Conservation (phyloP, 2,329 filamentous ascomycete genomes). For the Ascocoryne sarcoides region DNA sequence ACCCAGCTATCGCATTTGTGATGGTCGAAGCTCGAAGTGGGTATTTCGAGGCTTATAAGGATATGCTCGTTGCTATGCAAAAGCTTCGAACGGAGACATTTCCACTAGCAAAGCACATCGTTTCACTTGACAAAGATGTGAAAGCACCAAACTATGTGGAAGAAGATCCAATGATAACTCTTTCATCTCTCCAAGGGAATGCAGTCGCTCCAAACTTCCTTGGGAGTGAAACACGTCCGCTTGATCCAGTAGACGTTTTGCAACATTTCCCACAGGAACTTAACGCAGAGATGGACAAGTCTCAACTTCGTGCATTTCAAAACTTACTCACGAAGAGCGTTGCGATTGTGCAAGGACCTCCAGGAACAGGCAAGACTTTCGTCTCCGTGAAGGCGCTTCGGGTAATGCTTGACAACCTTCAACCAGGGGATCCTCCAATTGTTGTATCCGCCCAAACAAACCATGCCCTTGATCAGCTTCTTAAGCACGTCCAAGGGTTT, state of each 20-base stretch:
- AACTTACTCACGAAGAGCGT: constrained; percentile 64
- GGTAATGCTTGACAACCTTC: constrained; percentile 52
- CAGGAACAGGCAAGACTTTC: constrained; percentile 69
- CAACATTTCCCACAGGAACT: constrained; percentile 41
- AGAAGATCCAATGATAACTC: constrained; percentile 39
- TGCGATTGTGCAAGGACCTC: constrained; percentile 76
- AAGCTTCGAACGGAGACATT: constrained; percentile 34
- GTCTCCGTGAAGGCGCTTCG: constrained; percentile 67
- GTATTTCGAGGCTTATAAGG: constrained; percentile 69
- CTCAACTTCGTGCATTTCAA: constrained; percentile 60
- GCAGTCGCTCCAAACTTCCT: constrained; percentile 17
- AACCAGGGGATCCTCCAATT: constrained; percentile 52
- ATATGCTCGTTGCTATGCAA: constrained; percentile 68
- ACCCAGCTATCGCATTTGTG: constrained; percentile 46
- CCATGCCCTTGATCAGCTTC: constrained; percentile 77
- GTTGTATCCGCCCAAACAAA: constrained; percentile 83
- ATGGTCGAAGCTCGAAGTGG: constrained; percentile 71
- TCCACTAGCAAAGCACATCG: constrained; percentile 53
- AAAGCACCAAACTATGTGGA: constrained; percentile 44
- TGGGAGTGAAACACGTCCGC: neutral
- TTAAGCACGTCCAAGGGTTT: constrained; percentile 39
- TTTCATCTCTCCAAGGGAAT: constrained; percentile 34
- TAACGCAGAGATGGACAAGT: constrained; percentile 51
- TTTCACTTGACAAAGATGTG: constrained; percentile 38
- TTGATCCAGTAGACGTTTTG: constrained; percentile 42